Conservation (phyloP, 2,329 filamentous ascomycete genomes). For the Teratosphaeria destructans region DNA sequence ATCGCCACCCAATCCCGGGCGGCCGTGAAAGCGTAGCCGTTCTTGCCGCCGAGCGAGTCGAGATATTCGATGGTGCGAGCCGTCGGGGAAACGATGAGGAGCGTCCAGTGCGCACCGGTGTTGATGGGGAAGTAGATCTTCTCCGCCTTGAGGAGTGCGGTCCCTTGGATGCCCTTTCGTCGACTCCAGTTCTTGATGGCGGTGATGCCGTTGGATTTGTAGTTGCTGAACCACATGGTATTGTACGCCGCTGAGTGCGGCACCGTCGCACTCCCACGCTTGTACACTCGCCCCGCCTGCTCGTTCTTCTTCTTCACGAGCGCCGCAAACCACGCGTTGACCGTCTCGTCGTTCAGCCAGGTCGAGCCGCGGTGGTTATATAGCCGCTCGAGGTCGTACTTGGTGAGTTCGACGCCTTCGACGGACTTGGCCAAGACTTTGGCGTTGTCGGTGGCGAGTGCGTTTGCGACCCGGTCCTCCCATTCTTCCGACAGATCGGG, state of each 20-base stretch:
- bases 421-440: slow-evolving; percentile 21
- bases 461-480: slow-evolving; percentile 27
- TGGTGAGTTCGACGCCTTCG: slow-evolving; percentile 34
- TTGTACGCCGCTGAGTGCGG: slow-evolving; percentile 54
- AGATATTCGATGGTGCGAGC: slow-evolving; percentile 55
- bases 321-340: slow-evolving; percentile 56
- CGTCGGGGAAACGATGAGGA: slow-evolving; percentile 55
- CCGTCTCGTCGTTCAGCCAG: slow-evolving; percentile 70
- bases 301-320: slow-evolving; percentile 48
- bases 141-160: slow-evolving; percentile 54
- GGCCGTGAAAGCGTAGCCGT: slow-evolving; percentile 11
- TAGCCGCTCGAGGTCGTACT: slow-evolving; percentile 55
- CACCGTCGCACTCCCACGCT: slow-evolving; percentile 30
- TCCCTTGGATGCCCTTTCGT: slow-evolving; percentile 46
- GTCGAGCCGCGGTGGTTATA: slow-evolving; percentile 17
- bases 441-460: slow-evolving; percentile 18
- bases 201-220: slow-evolving; percentile 41
- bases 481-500: slow-evolving; percentile 28
- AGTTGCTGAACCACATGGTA: slow-evolving; percentile 54
- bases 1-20: slow-evolving; percentile 45
- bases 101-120: slow-evolving; percentile 56
- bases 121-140: slow-evolving; percentile 59
- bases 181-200: slow-evolving; percentile 47
- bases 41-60: slow-evolving; percentile 48
- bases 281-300: slow-evolving; percentile 41